Conservation (phyloP, 352 stramenopile genomes). For the Phytophthora kernoviae region DNA sequence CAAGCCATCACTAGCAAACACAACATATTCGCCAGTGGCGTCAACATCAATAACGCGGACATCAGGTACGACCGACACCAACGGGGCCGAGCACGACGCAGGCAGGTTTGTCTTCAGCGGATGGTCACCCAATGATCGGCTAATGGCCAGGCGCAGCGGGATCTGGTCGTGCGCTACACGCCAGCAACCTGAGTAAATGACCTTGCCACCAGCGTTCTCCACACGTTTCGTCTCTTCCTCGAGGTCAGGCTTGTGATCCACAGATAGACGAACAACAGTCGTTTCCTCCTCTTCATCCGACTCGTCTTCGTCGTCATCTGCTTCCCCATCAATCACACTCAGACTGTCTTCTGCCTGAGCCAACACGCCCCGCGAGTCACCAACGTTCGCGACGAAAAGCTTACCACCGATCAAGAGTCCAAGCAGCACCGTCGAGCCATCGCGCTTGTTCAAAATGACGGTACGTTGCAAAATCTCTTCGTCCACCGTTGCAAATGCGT, state of each 20-base stretch:
- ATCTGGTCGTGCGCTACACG: constrained; percentile 81
- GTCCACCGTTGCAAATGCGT: constrained; percentile 66
- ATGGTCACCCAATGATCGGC: constrained; percentile 78
- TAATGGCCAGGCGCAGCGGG: constrained; percentile 74
- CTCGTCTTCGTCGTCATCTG: constrained; percentile 23
- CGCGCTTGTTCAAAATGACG: constrained; percentile 68
- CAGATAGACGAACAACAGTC: constrained; percentile 60
- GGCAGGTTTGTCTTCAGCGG: constrained; percentile 74
- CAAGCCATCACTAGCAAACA: constrained; percentile 80
- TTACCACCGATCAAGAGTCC: constrained; percentile 70
- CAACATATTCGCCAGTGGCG: constrained; percentile 57
- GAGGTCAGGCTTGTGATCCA: constrained; percentile 82
- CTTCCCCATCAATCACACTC: constrained; percentile 7
- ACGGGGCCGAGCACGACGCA: constrained; percentile 56
- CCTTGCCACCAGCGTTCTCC: constrained; percentile 68
- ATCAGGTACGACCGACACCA: constrained; percentile 77
- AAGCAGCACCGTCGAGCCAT: constrained; percentile 79
- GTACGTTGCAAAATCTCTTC: constrained; percentile 76
- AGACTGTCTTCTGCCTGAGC: constrained; percentile 34
- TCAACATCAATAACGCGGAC: constrained; percentile 70
- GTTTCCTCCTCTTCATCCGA: constrained; percentile 11
- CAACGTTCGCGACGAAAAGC: constrained; percentile 79
- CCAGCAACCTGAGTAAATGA: constrained; percentile 85
- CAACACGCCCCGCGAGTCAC: constrained; percentile 75
- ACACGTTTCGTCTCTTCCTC: constrained; percentile 66